Evolutionary conservation across 148 eudicot species (phyloP), one percentile per base, ranked within the genome.

Genomic region (Persicaria tinctoria): DNA sequence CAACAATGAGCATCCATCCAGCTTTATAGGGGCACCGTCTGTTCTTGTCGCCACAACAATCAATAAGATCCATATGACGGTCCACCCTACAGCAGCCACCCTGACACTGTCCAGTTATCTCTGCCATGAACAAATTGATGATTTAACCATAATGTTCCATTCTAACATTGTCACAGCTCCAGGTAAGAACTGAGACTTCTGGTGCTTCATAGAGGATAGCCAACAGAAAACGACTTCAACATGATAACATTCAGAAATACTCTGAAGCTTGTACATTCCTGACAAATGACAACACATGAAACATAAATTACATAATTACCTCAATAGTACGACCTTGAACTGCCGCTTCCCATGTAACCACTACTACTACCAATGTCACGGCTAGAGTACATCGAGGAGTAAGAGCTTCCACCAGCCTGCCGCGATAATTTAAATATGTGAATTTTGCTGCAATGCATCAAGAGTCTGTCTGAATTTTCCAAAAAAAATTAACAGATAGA

Each of bases 271-370:
- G 11, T 38, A 49, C 7, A 53, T 74, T 12, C 45, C 59, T 38
- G 10, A 23, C 18, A 13, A 53, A 51, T 53, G 64, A 12, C 76
- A 44, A 73, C 46, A 70, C 11, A n/a, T 11, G 2, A 23, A 49
- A 54, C 27, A 38, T 13, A 54, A 2, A 16, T 4, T 66, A 66
- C 4, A 66, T 23, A 4, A 72, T 6, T 80, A 83, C 88, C 86
- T 95, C 84, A 95, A 78, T 92, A 95, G 78, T 95, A 95, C 14
- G 98, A 90, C 78, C 97, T 86, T 16, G 97, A 95, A 71, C 90
- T 83, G 68, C 96, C 81, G 59, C 93, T 83, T 74, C 93, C 96
- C 91, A 87, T 84, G 79, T 92, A 90, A 73, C 93, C 85, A 81
- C 88, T 85, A 20, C 88, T 85, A 20, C 88, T 80, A 23, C 97